Conservation (phyloP, 495 filamentous ascomycete species). For the Trichocladium uniseriatum region DNA sequence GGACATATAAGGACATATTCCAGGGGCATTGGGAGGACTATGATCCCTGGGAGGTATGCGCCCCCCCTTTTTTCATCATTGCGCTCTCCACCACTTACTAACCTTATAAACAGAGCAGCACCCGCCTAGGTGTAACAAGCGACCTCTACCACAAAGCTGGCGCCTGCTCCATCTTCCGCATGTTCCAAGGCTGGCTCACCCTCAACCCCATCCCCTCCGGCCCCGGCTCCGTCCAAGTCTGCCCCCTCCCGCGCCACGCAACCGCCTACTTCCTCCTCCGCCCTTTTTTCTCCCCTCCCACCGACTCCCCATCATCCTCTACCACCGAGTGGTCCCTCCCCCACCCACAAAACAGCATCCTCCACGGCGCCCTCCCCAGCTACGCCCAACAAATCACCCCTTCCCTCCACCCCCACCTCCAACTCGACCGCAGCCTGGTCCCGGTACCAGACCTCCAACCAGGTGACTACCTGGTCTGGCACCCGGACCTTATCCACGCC, state of each 20-base stretch:
- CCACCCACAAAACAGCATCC: conserved; percentile 38
- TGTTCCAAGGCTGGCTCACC: conserved; percentile 79
- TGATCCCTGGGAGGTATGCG: conserved; percentile 60
- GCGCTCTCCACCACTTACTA: not conserved
- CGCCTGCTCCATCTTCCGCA: conserved; percentile 75
- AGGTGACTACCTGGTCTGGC: conserved; percentile 86
- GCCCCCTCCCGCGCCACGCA: conserved; percentile 63
- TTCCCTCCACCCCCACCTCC: conserved; percentile 65
- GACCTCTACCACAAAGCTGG: conserved; percentile 79
- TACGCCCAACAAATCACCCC: conserved; percentile 64
- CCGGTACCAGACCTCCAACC: conserved; percentile 63
- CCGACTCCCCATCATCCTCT: no score
- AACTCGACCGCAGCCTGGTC: conserved; percentile 60
- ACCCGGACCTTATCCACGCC: conserved; percentile 52
- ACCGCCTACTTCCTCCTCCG: conserved; percentile 80
- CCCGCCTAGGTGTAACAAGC: conserved; percentile 56
- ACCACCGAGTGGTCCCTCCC: conserved; percentile 25
- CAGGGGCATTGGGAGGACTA: conserved; percentile 72
- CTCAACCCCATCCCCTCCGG: conserved; percentile 57
- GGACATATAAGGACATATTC: conserved; percentile 62
- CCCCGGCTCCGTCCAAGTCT: conserved; percentile 58
- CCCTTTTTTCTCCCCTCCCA: conserved; percentile 62
- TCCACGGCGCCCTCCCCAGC: conserved; percentile 72
- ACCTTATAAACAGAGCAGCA: no score
- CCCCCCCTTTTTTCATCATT: not conserved